phyloP scores from a whole-genome alignment of 345 rosid species.

The Moricandia moricandioides region DNA sequence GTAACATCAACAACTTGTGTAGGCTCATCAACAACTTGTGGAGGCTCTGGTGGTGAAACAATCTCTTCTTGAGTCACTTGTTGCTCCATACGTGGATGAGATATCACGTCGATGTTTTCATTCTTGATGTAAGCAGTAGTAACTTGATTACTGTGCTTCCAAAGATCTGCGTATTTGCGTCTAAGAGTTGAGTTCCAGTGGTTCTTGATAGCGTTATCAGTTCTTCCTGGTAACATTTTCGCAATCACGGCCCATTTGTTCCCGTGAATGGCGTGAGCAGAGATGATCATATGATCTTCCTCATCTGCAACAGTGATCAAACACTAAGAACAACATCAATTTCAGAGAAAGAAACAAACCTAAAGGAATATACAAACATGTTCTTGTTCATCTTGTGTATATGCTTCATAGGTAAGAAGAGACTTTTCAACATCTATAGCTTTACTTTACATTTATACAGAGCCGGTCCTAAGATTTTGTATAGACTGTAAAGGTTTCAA shows the following conservation, averaged over 20 bases:
- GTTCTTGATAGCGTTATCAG: conserved; percentile 88
- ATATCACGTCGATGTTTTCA: conserved; percentile 44
- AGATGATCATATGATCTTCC: conserved; percentile 70
- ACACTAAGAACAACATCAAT: neutral
- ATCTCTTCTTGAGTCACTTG: conserved; percentile 44
- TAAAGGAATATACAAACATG: neutral
- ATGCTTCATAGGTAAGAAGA: neutral
- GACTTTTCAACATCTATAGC: neutral
- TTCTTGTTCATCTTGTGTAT: neutral
- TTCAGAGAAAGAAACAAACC: neutral
- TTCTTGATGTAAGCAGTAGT: conserved; percentile 36
- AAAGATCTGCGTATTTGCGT: conserved; percentile 47
- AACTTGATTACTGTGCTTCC: conserved; percentile 30
- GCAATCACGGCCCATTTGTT: conserved; percentile 96
- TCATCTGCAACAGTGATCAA: conserved; percentile 54
- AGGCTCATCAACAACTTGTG: conserved; percentile 35
- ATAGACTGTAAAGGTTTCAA: neutral
- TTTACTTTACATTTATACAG: too few species aligned
- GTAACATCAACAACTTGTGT: conserved; percentile 33
- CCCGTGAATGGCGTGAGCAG: conserved; percentile 69
- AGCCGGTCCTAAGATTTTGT: too few species aligned
- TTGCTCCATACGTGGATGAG: too few species aligned
- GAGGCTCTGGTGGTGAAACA: conserved; percentile 30
- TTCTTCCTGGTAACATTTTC: conserved; percentile 73
- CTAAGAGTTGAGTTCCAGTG: conserved; percentile 89